phyloP scores from a whole-genome alignment of 371 early-diverging fungal species.

The Apophysomyces trapeziformis region DNA sequence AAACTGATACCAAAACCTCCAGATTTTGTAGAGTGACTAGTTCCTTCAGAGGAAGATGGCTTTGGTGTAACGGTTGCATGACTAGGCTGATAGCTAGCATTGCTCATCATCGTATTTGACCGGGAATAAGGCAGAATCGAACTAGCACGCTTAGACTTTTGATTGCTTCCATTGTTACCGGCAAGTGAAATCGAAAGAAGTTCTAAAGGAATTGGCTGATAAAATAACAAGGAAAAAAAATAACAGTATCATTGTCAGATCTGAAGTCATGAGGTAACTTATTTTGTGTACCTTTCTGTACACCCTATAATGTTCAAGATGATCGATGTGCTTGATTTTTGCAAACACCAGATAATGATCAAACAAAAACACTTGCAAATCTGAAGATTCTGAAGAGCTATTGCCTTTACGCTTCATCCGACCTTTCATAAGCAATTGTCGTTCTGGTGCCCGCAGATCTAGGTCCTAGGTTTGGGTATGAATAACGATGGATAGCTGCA shows the following conservation, averaged over 20 bases:
- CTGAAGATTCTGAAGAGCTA: conserved; percentile 63
- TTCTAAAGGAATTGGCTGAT: conserved; percentile 25
- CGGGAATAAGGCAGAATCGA: conserved; percentile 21
- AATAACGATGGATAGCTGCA: not conserved
- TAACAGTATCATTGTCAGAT: no score
- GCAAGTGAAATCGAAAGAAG: conserved; percentile 21
- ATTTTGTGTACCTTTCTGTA: conserved; percentile 31
- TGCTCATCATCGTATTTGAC: conserved; percentile 44
- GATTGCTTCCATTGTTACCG: conserved; percentile 4
- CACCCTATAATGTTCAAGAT: conserved; percentile 40
- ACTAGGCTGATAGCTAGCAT: conserved; percentile 46
- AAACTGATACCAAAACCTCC: conserved; percentile 67
- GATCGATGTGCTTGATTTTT: conserved; percentile 54
- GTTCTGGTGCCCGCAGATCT: conserved; percentile 70
- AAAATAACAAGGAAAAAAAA: no score
- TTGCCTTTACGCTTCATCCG: conserved; percentile 72
- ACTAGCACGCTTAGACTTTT: conserved; percentile 10
- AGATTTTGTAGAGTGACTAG: conserved; percentile 21
- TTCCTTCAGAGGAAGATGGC: conserved; percentile 21
- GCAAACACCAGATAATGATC: conserved; percentile 88
- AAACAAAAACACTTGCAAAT: conserved; percentile 81
- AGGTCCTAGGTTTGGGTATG: conserved; percentile 58
- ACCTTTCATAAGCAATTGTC: conserved; percentile 81
- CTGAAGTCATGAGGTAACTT: not conserved
- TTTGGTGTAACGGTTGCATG: conserved; percentile 20